Conservation (phyloP, 1,284 basidiomycete genomes). For the Pseudozyma tsukubaensis region DNA sequence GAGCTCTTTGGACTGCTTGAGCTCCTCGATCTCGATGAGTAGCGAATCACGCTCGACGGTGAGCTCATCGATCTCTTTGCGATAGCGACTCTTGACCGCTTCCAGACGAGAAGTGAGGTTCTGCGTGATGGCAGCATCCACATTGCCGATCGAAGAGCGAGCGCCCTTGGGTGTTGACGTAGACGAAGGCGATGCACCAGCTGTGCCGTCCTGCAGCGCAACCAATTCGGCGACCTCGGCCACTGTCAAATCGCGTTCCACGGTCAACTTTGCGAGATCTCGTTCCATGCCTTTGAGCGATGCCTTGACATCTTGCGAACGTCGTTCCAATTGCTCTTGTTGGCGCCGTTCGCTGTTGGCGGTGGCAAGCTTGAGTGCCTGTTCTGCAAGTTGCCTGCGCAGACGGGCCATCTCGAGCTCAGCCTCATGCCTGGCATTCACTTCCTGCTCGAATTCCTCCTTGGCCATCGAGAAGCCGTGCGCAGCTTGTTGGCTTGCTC, state of each 20-base stretch:
- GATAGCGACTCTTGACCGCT: slow-evolving; percentile 86
- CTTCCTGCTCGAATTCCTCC: slow-evolving; percentile 90
- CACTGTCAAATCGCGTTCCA: slow-evolving; percentile 88
- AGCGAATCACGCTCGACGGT: slow-evolving; percentile 83
- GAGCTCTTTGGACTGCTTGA: slow-evolving; percentile 85
- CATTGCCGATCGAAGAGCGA: slow-evolving; percentile 19
- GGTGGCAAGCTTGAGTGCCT: slow-evolving; percentile 84
- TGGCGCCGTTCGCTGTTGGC: slow-evolving; percentile 78
- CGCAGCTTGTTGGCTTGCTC: slow-evolving; percentile 84
- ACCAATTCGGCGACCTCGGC: slow-evolving; percentile 93
- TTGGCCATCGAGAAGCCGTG: slow-evolving; percentile 91
- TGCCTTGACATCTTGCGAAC: slow-evolving; percentile 81
- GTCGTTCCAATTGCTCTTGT: slow-evolving; percentile 81
- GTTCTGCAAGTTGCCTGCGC: slow-evolving; percentile 85
- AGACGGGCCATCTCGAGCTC: slow-evolving; percentile 90
- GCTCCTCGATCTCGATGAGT: slow-evolving; percentile 84
- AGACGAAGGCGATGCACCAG: slow-evolving; percentile 9
- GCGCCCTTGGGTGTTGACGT: slow-evolving; percentile 11
- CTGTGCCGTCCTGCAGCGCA: slow-evolving; percentile 74
- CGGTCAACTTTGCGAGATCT: slow-evolving; percentile 85
- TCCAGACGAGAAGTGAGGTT: slow-evolving; percentile 88
- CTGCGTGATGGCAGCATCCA: slow-evolving; percentile 73
- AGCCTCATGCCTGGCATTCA: slow-evolving; percentile 85
- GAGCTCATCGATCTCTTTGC: slow-evolving; percentile 84
- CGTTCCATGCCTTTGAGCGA: slow-evolving; percentile 83